phyloP scores from a whole-genome alignment of 345 rosid genomes.

The Eucalyptus tenuipes region DNA sequence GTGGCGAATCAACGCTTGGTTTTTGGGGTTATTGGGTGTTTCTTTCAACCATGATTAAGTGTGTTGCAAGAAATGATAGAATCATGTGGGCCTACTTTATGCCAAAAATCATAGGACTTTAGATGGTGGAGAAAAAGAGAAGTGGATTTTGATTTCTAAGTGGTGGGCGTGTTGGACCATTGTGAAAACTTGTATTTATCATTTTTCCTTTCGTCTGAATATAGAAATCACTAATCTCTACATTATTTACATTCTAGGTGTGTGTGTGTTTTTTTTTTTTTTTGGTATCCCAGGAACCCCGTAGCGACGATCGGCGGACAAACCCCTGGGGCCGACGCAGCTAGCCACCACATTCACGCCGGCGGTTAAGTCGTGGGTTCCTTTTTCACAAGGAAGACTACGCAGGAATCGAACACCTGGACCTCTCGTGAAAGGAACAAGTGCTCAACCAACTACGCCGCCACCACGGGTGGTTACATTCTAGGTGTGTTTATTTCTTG shows the following conservation, averaged over 20 bases:
- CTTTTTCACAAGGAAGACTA: too few relatives aligned
- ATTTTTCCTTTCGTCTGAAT: not conserved
- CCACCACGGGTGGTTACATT: not conserved
- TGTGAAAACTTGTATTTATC: not conserved
- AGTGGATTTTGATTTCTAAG: not conserved
- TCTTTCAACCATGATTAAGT: not conserved
- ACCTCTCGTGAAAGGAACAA: too few relatives aligned
- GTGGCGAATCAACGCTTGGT: not conserved
- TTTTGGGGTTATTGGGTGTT: not conserved
- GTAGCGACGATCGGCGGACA: too few relatives aligned
- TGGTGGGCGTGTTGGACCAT: not conserved
- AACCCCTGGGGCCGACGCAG: too few relatives aligned
- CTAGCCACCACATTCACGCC: too few relatives aligned
- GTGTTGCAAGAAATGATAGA: not conserved
- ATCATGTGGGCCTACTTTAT: not conserved
- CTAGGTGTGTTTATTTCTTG: rapidly evolving
- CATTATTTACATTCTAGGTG: not conserved
- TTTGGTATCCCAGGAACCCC: too few relatives aligned
- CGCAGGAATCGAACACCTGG: too few relatives aligned
- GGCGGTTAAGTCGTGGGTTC: too few relatives aligned
- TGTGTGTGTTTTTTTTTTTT: too few relatives aligned
- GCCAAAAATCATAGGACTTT: not conserved
- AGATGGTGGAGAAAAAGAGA: not conserved
- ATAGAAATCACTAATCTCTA: not conserved
- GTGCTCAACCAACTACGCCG: too few relatives aligned